Percentiles rank a stretch among this genome's conserved stretches.
phyloP scores from a whole-genome alignment of 1,139 yeast species.

The Wickerhamomyces sp. region DNA sequence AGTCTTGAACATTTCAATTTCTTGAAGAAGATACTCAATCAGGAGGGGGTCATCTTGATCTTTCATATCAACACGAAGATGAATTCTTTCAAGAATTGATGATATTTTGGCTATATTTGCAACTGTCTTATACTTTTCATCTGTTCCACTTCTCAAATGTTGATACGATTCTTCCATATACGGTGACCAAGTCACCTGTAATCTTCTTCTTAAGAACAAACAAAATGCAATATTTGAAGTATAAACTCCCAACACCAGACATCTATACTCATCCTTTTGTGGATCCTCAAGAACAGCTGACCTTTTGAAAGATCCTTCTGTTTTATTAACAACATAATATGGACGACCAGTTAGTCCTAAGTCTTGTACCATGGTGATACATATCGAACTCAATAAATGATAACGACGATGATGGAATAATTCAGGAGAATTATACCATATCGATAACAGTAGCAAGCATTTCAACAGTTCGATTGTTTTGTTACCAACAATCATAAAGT shows the following conservation, averaged over 20 bases:
- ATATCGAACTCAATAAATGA: constrained; percentile 60
- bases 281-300: constrained; percentile 25
- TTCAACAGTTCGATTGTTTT: constrained; percentile 68
- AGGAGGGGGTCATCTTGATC: constrained; percentile 29
- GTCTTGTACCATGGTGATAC: constrained; percentile 71
- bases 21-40: constrained; percentile 38
- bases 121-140: constrained; percentile 33
- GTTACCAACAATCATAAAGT: constrained; percentile 65
- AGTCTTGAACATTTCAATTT: constrained; percentile 32
- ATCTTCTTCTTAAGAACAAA: constrained; percentile 46
- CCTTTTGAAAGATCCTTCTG: constrained; percentile 33
- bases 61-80: constrained; percentile 42
- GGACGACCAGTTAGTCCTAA: constrained; percentile 63
- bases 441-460: constrained; percentile 51
- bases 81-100: constrained; percentile 59
- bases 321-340: constrained; percentile 34
- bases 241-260: constrained; percentile 44
- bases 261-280: constrained; percentile 35
- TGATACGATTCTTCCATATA: constrained; percentile 57
- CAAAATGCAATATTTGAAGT: constrained; percentile 48
- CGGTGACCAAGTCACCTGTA: constrained; percentile 45
- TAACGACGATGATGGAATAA: constrained; percentile 73
- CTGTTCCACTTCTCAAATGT: constrained; percentile 36
- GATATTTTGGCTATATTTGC: constrained; percentile 59
- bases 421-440: constrained; percentile 86